A percentile compares a stretch with the other conserved stretches of the same genome.
Evolutionary conservation across 192 early-diverging fungal genomes (phyloP).

Genomic region (Coemansia sp.): DNA sequence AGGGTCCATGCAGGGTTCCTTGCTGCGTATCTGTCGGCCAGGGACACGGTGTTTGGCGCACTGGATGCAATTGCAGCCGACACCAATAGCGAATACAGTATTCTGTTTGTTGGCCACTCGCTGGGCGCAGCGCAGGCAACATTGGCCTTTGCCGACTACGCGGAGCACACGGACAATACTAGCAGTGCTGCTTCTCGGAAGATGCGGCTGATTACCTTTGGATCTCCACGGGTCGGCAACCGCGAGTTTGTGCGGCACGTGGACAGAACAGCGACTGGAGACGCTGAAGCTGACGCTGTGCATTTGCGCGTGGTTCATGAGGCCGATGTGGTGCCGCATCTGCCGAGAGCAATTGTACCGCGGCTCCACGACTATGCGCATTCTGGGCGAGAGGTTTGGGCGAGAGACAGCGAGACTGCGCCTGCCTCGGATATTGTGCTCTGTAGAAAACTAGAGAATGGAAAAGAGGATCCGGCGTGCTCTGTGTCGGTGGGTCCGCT

Average conservation of each 20-base stretch:
- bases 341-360: constrained; percentile 19
- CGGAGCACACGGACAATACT: neutral
- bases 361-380: constrained; percentile 25
- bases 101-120: constrained; percentile 45
- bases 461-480: constrained; percentile 12
- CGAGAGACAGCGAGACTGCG: constrained; percentile 6
- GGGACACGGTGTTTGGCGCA: neutral
- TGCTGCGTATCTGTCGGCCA: constrained; percentile 28
- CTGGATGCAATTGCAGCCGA: constrained; percentile 1
- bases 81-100: neutral
- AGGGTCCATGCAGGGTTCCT: constrained; percentile 41
- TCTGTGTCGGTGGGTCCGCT: constrained; percentile 15
- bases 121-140: constrained; percentile 42
- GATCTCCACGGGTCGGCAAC: constrained; percentile 43
- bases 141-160: constrained; percentile 26
- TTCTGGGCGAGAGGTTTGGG: constrained; percentile 34
- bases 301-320: constrained; percentile 35
- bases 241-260: constrained; percentile 14
- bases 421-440: constrained; percentile 12
- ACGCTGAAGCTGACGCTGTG: too few species aligned
- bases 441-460: neutral
- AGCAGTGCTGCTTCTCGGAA: neutral
- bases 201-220: constrained; percentile 27
- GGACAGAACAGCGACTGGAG: neutral
- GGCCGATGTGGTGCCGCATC: constrained; percentile 27